Evolutionary conservation across 2,329 filamentous ascomycete genomes (phyloP).

Genomic region (Xylaria sp.): DNA sequence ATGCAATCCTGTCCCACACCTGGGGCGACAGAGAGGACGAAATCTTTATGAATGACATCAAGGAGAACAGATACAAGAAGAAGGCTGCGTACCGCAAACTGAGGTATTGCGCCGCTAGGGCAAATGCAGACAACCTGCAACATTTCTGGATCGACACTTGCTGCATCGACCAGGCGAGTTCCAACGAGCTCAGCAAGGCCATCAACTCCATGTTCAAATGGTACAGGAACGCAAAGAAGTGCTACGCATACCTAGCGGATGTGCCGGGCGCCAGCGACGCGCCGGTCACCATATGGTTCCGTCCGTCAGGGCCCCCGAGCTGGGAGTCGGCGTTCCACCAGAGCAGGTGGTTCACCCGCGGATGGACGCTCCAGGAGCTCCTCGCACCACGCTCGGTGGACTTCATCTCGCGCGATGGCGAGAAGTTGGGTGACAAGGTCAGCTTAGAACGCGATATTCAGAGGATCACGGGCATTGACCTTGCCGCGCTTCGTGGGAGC

Average conservation of each 20-base stretch:
- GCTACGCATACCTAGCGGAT: conserved; percentile 2
- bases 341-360: conserved; percentile 11
- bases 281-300: not conserved
- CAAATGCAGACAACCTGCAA: not conserved
- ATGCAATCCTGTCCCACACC: conserved; percentile 10
- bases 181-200: not conserved
- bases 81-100: conserved; percentile 1
- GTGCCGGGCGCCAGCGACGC: not conserved
- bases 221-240: conserved; percentile 4
- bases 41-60: not conserved
- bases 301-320: not conserved
- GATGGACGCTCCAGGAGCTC: conserved; percentile 16
- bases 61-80: not conserved
- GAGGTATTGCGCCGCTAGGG: not conserved
- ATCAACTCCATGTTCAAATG: conserved; percentile 19
- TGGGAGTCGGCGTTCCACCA: not conserved
- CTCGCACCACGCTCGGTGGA: conserved; percentile 9
- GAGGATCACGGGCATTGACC: conserved; percentile 4
- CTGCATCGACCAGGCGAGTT: conserved; percentile 12
- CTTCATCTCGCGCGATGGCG: conserved; percentile 2
- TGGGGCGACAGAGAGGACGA: conserved; percentile 3
- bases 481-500: not conserved
- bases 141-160: not conserved
- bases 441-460: not conserved
- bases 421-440: not conserved